Evolutionary conservation across 208 protist genomes (phyloP).

Genomic region (Trypanosoma caninum): DNA sequence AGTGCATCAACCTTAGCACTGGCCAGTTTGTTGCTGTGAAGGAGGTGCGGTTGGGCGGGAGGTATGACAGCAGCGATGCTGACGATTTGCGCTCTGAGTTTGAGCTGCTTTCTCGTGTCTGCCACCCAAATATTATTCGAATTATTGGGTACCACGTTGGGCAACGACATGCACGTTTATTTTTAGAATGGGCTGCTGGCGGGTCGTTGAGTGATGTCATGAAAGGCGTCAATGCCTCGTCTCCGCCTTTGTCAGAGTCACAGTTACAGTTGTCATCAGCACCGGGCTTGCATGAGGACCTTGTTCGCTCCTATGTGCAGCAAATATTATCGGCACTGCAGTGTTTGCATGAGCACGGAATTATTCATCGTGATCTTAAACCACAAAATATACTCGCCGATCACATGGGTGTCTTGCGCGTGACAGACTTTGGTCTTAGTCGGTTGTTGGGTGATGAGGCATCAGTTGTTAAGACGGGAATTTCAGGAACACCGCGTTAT

Average conservation of each 20-base stretch:
- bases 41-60: constrained; percentile 44
- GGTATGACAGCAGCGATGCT: constrained; percentile 18
- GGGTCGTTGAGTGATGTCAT: constrained; percentile 64
- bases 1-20: constrained; percentile 10
- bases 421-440: constrained; percentile 83
- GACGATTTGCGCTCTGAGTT: constrained; percentile 66
- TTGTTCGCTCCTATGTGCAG: constrained; percentile 53
- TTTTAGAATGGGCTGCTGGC: constrained; percentile 77
- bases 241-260: no score
- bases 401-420: constrained; percentile 57
- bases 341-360: constrained; percentile 61
- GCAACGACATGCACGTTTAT: constrained; percentile 42
- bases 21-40: constrained; percentile 49
- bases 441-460: constrained; percentile 28
- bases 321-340: constrained; percentile 49
- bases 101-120: constrained; percentile 54
- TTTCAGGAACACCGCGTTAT: constrained; percentile 65
- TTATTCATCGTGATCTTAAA: constrained; percentile 85
- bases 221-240: constrained; percentile 25
- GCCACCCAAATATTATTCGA: constrained; percentile 66
- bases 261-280: no score
- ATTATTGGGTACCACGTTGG: constrained; percentile 63
- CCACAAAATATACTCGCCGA: constrained; percentile 77
- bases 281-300: constrained; percentile 37
- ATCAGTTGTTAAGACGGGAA: constrained; percentile 33